Conservation (phyloP, 768 basidiomycete species). For the Mrakia frigida region DNA sequence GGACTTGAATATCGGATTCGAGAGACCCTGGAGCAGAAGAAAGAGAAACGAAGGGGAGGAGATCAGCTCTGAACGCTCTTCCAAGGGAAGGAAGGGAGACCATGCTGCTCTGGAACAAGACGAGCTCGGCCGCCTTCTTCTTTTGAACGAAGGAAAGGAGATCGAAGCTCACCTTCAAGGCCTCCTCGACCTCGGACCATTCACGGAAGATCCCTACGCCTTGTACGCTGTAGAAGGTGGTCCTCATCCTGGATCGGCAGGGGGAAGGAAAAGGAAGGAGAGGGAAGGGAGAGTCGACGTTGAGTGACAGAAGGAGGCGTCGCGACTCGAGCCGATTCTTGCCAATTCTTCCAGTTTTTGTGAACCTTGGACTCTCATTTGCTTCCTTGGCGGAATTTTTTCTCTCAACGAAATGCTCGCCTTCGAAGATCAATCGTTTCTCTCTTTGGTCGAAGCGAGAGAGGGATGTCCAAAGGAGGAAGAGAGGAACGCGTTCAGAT, state of each 20-base stretch:
- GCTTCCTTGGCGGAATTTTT: no score
- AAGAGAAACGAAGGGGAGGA: background rate
- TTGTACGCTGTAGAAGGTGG: conserved; percentile 15
- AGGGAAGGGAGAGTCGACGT: background rate
- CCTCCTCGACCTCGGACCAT: conserved; percentile 15
- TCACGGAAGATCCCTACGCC: conserved; percentile 17
- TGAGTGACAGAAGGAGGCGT: background rate
- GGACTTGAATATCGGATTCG: conserved; percentile 22
- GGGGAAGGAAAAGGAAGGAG: background rate
- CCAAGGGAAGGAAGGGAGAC: background rate
- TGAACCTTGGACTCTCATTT: no score
- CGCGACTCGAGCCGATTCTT: background rate
- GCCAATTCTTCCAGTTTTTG: background rate
- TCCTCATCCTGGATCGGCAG: background rate
- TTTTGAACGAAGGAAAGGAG: background rate
- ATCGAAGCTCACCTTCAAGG: conserved; percentile 4
- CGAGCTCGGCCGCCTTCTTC: background rate
- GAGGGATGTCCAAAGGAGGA: no score
- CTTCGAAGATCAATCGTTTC: no score
- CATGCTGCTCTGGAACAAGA: background rate
- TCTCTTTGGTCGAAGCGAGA: no score
- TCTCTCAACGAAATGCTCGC: no score
- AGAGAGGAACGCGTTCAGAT: no score
- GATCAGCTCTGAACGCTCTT: background rate
- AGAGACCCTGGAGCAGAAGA: background rate